Percentiles rank a stretch among this genome's conserved stretches.
Evolutionary conservation across 441 rosid species (phyloP).

Genomic region (Euphorbia celastroides): DNA sequence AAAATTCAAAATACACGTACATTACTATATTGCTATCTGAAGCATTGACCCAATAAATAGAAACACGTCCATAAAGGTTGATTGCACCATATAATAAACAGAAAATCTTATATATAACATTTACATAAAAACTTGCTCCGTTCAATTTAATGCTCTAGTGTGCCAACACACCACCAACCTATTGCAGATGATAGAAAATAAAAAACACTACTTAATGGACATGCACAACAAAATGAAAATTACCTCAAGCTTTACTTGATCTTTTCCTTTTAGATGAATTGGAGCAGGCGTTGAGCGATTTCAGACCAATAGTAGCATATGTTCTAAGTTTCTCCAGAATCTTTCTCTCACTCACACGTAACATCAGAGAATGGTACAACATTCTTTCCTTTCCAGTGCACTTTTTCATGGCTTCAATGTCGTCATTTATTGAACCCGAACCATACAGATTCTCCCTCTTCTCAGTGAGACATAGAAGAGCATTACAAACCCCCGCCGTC

Average conservation of each 20-base stretch:
- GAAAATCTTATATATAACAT: background rate
- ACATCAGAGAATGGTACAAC: constrained; percentile 49
- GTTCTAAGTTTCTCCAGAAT: constrained; percentile 62
- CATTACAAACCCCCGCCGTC: constrained; percentile 54
- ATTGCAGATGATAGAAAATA: background rate
- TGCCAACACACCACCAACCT: background rate
- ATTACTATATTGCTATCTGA: background rate
- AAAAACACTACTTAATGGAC: background rate
- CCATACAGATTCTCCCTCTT: constrained; percentile 62
- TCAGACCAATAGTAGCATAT: constrained; percentile 24
- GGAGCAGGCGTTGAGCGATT: constrained; percentile 9
- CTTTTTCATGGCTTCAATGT: constrained; percentile 33
- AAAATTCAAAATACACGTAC: too few relatives aligned
- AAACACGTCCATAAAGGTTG: background rate
- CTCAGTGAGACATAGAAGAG: constrained; percentile 58
- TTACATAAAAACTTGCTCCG: background rate
- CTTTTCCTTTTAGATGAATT: constrained; percentile 26
- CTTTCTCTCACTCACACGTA: constrained; percentile 70
- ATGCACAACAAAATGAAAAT: background rate
- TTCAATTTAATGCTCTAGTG: background rate
- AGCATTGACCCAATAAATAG: background rate
- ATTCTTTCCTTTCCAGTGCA: constrained; percentile 50
- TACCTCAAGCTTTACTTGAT: constrained; percentile 21
- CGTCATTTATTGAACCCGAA: constrained; percentile 41
- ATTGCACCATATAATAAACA: background rate